Evolutionary conservation across 208 protist species (phyloP), one percentile per base, ranked within the genome.

Genomic region (Acanthamoeba comandoni): DNA sequence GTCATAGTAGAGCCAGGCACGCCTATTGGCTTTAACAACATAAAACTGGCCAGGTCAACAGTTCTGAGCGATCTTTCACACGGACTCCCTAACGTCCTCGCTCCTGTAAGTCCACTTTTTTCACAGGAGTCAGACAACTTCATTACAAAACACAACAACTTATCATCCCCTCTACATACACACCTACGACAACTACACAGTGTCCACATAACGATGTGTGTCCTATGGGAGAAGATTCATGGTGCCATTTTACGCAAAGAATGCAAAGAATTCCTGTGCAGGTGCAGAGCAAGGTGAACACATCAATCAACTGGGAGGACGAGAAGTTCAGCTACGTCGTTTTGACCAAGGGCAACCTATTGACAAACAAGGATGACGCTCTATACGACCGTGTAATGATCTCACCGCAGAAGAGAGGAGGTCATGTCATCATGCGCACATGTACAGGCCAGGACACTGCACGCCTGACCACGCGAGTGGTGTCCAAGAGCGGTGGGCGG

Each of bases 241-340:
- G 77, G 77, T 86, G 77, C 52, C 77, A 86, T 57, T 86, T 86
- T 35, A 67, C 77, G 22, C 77, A 86, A 43, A 24, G 77, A 24
- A 86, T 86, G 77, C 77, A 86, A n/a, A 51, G 77, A 13, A 60
- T 86, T 22, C 77, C 77, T 12, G 49, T 67, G 9, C 77, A 86
- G 55, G 31, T 31, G 52, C 55, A 67, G 77, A 69, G 55, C 55
- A 67, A 67, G 26, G 9, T 2, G 9, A 48, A 60, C 24, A 65
- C 77, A 3, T 60, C 77, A 8, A 86, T 86, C 77, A 86, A 86
- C 55, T 86, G 77, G 77, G 53, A 86, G 55, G 77, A 86, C 55
- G 77, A 86, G 22, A 62, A 65, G 26, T 86, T 67, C 26, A 69
- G 55, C 31, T 86, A 86, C 22, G 77, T 86, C 13, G 77, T 67